Evolutionary conservation across 495 filamentous ascomycete species (phyloP), one percentile per base, ranked within the genome.

Genomic region (Hyphodiscus hymeniophilus): DNA sequence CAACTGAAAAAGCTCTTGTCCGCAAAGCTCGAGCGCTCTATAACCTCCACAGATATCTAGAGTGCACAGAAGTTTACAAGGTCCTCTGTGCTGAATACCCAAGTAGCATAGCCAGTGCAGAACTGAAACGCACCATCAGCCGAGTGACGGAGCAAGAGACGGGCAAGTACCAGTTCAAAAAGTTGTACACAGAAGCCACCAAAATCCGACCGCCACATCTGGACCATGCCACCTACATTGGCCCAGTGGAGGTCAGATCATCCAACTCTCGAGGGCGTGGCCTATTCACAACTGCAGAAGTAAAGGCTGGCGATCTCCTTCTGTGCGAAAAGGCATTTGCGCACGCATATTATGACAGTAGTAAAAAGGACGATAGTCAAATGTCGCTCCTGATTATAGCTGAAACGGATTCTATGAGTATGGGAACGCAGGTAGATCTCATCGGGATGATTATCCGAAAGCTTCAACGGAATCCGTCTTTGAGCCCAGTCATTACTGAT

Each of bases 261-360:
- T 57, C 60, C 2, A 11, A 3, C 3, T 24, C 17, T 15, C 23
- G 40, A 3, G 54, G 75, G 6, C 61, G 65, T n/a, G 74, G 74
- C 1, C 50, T 77, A 1, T 80, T 77, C 48, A 68, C 72, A 0
- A 76, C 71, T 12, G 57, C 63, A 30, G 63, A 52, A 3, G 68
- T 81, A 34, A 63, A 68, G 45, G 68, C 67, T 0, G 78, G 76
- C 0, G 76, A 79, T 6, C 63, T 80, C 16, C 54, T 80, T 0
- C 47, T 79, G 8, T 76, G 70, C 39, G 76, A 80, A 48, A 81
- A 80, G 47, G 74, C 75, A 0, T 77, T 80, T 48, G 55, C 55
- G 8, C 28, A 47, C 38, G 63, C 50, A 56, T 63, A 21, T 69
- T 47, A 20, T 15, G 48, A 42, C 38, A n/a, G n/a, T n/a, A n/a